Evolutionary conservation across 1,284 basidiomycete species (phyloP), one percentile per base, ranked within the genome.

Genomic region (Puccinia hordei): DNA sequence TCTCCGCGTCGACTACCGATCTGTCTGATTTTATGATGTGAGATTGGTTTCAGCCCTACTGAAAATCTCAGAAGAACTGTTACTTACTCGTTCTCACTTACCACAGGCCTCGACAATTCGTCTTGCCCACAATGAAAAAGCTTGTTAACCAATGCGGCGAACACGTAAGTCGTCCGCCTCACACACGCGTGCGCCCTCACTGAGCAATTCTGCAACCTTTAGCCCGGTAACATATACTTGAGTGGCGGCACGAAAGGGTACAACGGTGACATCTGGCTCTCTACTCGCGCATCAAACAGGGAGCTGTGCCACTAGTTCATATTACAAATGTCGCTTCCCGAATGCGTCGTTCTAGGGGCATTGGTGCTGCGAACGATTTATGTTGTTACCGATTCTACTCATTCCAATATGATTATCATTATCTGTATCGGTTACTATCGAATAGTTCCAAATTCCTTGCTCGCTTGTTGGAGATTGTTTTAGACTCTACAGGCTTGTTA

Each of bases 221-320:
- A 63, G 61, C 61, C 61, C 30, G 61, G 61, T 8, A 63, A 63
- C 9, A 63, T 63, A 6, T 63, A 38, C 35, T 63, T 63, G 30
- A 63, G 61, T 15, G 35, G 61, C 35, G 61, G 61, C 17, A 41
- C 61, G 5, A 63, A 63, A 63, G 61, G 61, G 3, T 63, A 38
- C 61, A 63, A 63, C 19, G 61, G 35, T 22, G 61, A 63, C 61
- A 63, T 63, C 35, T 63, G 33, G 35, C 61, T 63, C 35, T 63
- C 61, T 10, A 35, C 35, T 63, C 61, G 61, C n/a, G 33, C 61
- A 38, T 6, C 61, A 15, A 63, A 63, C 35, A 38, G 41, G 61
- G 35, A 63, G 5, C 17, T 41, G 5, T 63, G 61, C 61, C 33
- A 63, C 13, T 41, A 63, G 22, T 63, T 27, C 57, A 2, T 30